phyloP scores from a whole-genome alignment of 441 rosid genomes.

The Gossypium gossypioides region DNA sequence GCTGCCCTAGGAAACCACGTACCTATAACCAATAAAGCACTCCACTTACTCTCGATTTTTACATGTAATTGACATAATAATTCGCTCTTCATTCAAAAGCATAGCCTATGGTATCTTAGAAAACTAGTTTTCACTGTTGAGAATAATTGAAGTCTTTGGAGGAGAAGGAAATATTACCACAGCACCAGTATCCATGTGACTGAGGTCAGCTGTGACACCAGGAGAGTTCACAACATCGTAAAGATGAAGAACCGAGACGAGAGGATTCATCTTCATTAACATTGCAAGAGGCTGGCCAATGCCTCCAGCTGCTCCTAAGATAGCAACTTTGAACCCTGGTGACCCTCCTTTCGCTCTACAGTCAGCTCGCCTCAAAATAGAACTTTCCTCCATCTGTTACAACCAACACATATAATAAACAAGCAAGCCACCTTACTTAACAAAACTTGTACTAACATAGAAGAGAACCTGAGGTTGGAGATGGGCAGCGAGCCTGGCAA shows the following conservation, averaged over 20 bases:
- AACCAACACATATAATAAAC: neutral
- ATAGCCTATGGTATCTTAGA: neutral
- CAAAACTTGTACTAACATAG: neutral
- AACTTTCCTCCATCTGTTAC: slow-evolving; percentile 37
- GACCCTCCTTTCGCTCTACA: slow-evolving; percentile 65
- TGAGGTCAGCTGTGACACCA: slow-evolving; percentile 82
- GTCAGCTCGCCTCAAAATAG: slow-evolving; percentile 30
- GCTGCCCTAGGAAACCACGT: slow-evolving; percentile 67
- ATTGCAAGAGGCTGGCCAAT: slow-evolving; percentile 82
- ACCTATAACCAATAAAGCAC: slow-evolving; percentile 31
- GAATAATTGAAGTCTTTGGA: neutral
- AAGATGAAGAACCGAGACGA: slow-evolving; percentile 85
- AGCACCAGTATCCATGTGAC: slow-evolving; percentile 95
- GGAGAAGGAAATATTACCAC: slow-evolving; percentile 40
- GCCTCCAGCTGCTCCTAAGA: slow-evolving; percentile 90
- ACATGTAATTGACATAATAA: neutral
- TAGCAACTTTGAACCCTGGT: slow-evolving; percentile 74
- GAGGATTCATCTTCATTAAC: slow-evolving; percentile 84
- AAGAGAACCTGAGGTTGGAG: slow-evolving; percentile 46
- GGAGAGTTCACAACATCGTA: slow-evolving; percentile 89
- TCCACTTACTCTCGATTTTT: neutral
- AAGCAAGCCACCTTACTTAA: neutral
- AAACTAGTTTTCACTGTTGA: neutral
- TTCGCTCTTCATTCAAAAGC: neutral
- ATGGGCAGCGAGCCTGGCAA: slow-evolving; percentile 53